A percentile compares a stretch with the other conserved stretches of the same genome.
Conservation (phyloP, 2,329 filamentous ascomycete genomes). For the Cladophialophora carrionii region DNA sequence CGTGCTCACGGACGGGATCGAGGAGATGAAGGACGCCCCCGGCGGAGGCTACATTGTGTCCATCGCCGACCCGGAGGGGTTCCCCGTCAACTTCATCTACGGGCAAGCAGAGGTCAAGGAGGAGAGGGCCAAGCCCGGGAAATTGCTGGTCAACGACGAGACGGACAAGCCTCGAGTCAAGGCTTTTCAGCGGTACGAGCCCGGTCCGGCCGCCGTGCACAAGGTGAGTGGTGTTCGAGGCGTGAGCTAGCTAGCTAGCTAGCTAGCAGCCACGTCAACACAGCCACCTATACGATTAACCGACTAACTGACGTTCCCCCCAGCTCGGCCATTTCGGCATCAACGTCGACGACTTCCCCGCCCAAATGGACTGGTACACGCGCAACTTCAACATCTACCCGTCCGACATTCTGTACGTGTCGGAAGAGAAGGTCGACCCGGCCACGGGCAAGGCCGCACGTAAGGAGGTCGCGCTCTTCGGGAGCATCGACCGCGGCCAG, state of each 20-base stretch:
- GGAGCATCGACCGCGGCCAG: slow-evolving; percentile 55
- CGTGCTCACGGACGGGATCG: slow-evolving; percentile 34
- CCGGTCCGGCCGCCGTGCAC: slow-evolving; percentile 55
- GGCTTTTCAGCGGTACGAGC: slow-evolving; percentile 50
- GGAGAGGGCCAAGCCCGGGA: slow-evolving; percentile 36
- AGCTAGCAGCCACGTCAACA: too few species aligned
- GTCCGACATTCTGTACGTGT: slow-evolving; percentile 51
- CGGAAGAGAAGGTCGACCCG: slow-evolving; percentile 30
- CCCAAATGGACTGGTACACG: slow-evolving; percentile 51
- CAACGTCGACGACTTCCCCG: slow-evolving; percentile 46
- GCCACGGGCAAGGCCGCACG: slow-evolving; percentile 25
- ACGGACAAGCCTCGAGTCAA: slow-evolving; percentile 45
- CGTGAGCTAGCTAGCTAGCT: too few species aligned
- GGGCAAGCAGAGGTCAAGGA: slow-evolving; percentile 34
- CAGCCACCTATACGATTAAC: too few species aligned
- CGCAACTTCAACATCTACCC: slow-evolving; percentile 53
- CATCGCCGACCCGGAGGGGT: slow-evolving; percentile 40
- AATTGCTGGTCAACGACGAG: slow-evolving; percentile 46
- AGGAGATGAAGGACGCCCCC: slow-evolving; percentile 38
- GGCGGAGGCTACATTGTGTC: slow-evolving; percentile 38
- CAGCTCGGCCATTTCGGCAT: slow-evolving; percentile 54
- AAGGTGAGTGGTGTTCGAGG: slow-evolving; percentile 45
- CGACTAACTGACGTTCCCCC: slow-evolving; percentile 1
- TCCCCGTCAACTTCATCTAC: slow-evolving; percentile 39
- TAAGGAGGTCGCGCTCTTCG: slow-evolving; percentile 50